Conservation (phyloP, 257 asterid genomes). For the Echium plantagineum region DNA sequence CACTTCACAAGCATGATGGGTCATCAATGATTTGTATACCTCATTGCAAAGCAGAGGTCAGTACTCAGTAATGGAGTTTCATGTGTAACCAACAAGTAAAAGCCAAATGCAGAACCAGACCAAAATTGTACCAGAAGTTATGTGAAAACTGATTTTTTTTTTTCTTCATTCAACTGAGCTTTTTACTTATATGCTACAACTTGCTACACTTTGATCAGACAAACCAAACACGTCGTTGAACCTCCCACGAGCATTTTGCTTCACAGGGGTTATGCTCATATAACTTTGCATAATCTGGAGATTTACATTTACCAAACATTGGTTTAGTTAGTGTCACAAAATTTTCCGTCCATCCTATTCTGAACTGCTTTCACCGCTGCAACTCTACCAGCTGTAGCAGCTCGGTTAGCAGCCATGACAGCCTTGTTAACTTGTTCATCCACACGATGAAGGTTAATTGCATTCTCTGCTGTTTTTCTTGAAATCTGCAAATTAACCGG, state of each 20-base stretch:
- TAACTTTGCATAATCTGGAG: conserved; percentile 10
- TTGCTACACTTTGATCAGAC: conserved; percentile 26
- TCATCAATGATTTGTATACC: conserved; percentile 12
- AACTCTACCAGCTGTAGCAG: conserved; percentile 87
- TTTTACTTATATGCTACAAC: conserved; percentile 42
- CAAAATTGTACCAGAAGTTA: conserved; percentile 1
- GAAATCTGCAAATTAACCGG: conserved; percentile 43
- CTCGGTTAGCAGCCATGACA: conserved; percentile 62
- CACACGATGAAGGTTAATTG: conserved; percentile 32
- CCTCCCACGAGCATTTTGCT: conserved; percentile 29
- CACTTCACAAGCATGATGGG: conserved; percentile 1
- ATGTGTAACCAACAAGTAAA: neutral
- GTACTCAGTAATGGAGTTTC: conserved; percentile 22
- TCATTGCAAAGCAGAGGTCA: conserved; percentile 10
- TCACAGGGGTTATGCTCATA: conserved; percentile 20
- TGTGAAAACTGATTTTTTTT: conserved; percentile 15
- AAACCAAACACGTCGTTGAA: conserved; percentile 14
- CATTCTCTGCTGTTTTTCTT: conserved; percentile 58
- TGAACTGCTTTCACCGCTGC: conserved; percentile 94
- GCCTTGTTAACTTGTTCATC: conserved; percentile 77
- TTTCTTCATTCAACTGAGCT: conserved; percentile 3
- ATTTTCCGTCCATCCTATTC: conserved; percentile 59
- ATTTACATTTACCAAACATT: conserved; percentile 26
- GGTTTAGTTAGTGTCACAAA: conserved; percentile 47
- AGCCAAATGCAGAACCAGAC: neutral